Evolutionary conservation across 192 early-diverging fungal species (phyloP).

Genomic region (Backusella morwellensis): DNA sequence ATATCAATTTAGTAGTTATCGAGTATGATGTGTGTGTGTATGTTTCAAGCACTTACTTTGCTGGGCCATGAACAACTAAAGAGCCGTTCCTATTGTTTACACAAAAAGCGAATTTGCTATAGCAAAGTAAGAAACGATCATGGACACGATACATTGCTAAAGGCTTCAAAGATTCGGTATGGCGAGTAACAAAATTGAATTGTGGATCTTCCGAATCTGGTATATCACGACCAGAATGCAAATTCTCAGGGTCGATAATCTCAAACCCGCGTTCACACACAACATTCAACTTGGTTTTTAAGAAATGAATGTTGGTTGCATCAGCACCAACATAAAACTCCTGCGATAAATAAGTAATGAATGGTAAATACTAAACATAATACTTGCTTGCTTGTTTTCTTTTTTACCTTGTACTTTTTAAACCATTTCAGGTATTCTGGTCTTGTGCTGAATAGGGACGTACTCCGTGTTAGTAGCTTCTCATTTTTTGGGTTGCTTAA

Average conservation of each 20-base stretch:
- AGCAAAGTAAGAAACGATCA: slow-evolving; percentile 85
- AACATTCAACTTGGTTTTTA: slow-evolving; percentile 84
- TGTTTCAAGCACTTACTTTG: not conserved
- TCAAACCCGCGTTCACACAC: slow-evolving; percentile 95
- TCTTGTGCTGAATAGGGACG: slow-evolving; percentile 10
- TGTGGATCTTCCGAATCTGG: slow-evolving; percentile 80
- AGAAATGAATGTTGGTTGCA: slow-evolving; percentile 82
- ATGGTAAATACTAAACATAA: no score
- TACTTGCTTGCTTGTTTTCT: no score
- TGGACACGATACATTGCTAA: slow-evolving; percentile 83
- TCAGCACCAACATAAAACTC: slow-evolving; percentile 95
- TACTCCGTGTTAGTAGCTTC: slow-evolving; percentile 3
- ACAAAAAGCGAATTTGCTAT: slow-evolving; percentile 93
- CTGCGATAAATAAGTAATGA: slow-evolving; percentile 35
- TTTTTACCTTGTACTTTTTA: slow-evolving; percentile 29
- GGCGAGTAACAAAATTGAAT: slow-evolving; percentile 80
- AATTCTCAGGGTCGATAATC: slow-evolving; percentile 84
- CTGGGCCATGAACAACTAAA: slow-evolving; percentile 19
- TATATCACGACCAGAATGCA: slow-evolving; percentile 77
- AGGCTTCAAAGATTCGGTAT: slow-evolving; percentile 68
- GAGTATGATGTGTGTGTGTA: not conserved
- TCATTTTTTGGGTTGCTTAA: slow-evolving; percentile 30
- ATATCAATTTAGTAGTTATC: not conserved
- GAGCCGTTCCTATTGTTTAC: slow-evolving; percentile 80
- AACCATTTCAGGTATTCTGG: slow-evolving; percentile 22